These are phyloP conservation scores for Poa pratensis DNA, from an alignment of 176 grass and related monocot genomes.

Conservation along the genomic window DNA sequence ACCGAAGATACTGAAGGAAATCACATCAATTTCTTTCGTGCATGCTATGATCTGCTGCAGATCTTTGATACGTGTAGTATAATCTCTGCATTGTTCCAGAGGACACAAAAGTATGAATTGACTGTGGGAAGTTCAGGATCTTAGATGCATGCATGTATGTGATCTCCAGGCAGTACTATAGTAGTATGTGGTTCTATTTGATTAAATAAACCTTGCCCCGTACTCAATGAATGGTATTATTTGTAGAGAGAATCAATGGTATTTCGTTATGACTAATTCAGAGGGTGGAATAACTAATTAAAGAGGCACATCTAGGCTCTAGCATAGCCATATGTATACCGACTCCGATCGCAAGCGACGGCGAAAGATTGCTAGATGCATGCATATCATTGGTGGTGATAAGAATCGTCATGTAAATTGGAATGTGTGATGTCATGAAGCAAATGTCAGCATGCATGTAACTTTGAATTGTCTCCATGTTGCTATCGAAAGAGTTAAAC, in stretches of 20 bases:
- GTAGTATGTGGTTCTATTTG: background rate
- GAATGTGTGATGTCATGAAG: constrained; percentile 40
- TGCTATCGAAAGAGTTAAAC: constrained; percentile 1
- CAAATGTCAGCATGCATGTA: background rate
- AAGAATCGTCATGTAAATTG: constrained; percentile 1
- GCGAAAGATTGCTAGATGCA: constrained; percentile 15
- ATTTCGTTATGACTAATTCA: constrained; percentile 27
- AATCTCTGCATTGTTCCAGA: constrained; percentile 13
- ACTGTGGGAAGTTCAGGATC: constrained; percentile 31
- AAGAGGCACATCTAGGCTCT: background rate
- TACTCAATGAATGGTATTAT: background rate
- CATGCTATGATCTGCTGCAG: constrained; percentile 23
- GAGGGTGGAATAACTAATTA: background rate
- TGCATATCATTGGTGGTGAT: constrained; percentile 29
- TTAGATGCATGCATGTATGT: constrained; percentile 13
- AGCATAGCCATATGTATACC: background rate
- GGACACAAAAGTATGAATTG: background rate
- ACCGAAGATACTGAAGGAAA: constrained; percentile 12
- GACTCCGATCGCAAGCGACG: background rate
- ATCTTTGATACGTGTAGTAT: constrained; percentile 25
- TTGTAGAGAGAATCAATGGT: background rate
- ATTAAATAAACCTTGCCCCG: background rate
- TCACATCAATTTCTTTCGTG: constrained; percentile 27
- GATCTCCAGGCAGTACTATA: constrained; percentile 5
- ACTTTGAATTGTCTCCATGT: constrained; percentile 24